These are phyloP conservation scores for Waltergamsia citrina DNA, from an alignment of 2,329 filamentous ascomycete genomes.

Conservation along the genomic window DNA sequence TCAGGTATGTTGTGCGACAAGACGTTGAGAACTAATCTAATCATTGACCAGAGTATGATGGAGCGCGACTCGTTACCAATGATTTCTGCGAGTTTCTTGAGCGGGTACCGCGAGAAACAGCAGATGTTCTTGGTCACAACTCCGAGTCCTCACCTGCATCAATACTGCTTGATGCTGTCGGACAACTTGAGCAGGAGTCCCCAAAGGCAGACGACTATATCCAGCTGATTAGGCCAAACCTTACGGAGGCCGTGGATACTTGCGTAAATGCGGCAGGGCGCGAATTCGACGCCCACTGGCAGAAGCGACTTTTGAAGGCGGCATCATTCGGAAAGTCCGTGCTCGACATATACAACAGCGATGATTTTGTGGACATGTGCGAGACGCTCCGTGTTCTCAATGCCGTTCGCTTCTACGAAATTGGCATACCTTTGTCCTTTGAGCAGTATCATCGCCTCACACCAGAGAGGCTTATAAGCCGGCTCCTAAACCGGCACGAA, in stretches of 20 bases:
- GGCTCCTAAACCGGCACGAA: conserved; percentile 81
- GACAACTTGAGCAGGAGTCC: conserved; percentile 84
- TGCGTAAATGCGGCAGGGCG: conserved; percentile 91
- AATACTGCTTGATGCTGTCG: conserved; percentile 86
- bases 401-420: conserved; percentile 81
- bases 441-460: conserved; percentile 90
- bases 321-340: conserved; percentile 98
- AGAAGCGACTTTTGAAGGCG: conserved; percentile 91
- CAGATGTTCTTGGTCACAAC: conserved; percentile 82
- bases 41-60: conserved; percentile 53
- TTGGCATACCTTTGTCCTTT: conserved; percentile 83
- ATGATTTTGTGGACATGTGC: conserved; percentile 98
- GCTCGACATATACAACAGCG: conserved; percentile 92
- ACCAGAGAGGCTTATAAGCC: conserved; percentile 76
- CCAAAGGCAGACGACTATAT: conserved; percentile 98
- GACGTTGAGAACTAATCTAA: background rate
- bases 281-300: conserved; percentile 84
- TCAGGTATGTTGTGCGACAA: conserved; percentile 65
- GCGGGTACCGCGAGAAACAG: conserved; percentile 76
- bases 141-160: conserved; percentile 85
- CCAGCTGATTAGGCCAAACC: conserved; percentile 77
- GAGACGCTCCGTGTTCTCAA: conserved; percentile 89
- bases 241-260: conserved; percentile 87
- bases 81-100: conserved; percentile 97
- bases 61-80: conserved; percentile 83